These are phyloP conservation scores for Hyphopichia khmerensis DNA, from an alignment of 1,139 yeast genomes.

Conservation along the genomic window DNA sequence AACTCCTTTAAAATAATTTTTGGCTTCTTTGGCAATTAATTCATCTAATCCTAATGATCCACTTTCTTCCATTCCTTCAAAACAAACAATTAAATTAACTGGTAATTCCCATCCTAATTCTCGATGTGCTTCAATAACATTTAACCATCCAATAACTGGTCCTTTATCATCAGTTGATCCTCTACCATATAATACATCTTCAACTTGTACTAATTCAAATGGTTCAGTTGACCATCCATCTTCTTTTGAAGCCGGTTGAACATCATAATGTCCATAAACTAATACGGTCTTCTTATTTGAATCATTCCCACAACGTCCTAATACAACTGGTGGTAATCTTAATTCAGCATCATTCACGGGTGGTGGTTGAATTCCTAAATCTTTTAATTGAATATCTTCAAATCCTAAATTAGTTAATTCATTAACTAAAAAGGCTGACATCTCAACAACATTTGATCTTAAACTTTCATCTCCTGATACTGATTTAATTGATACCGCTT, in stretches of 20 bases:
- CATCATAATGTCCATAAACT: slow-evolving; percentile 96
- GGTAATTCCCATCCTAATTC: slow-evolving; percentile 86
- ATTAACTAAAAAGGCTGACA: slow-evolving; percentile 76
- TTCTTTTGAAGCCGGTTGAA: slow-evolving; percentile 88
- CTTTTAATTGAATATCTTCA: slow-evolving; percentile 74
- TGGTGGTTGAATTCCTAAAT: slow-evolving; percentile 87
- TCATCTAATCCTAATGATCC: slow-evolving; percentile 92
- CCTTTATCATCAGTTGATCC: slow-evolving; percentile 98
- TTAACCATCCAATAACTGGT: slow-evolving; percentile 96
- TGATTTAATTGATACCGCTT: slow-evolving; percentile 91
- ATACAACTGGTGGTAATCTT: slow-evolving; percentile 87
- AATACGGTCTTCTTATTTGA: slow-evolving; percentile 81
- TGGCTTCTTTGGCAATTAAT: slow-evolving; percentile 76
- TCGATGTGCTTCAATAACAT: slow-evolving; percentile 85
- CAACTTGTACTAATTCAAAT: slow-evolving; percentile 63
- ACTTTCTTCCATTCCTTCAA: slow-evolving; percentile 99
- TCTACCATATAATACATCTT: slow-evolving; percentile 77
- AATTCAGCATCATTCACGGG: slow-evolving; percentile 65
- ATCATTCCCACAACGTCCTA: slow-evolving; percentile 83
- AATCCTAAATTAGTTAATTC: slow-evolving; percentile 77
- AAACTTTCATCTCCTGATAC: slow-evolving; percentile 87
- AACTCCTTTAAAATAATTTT: slow-evolving; percentile 75
- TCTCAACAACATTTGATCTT: slow-evolving; percentile 81
- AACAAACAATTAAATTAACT: slow-evolving; percentile 86
- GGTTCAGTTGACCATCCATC: slow-evolving; percentile 98